Percentiles rank a stretch among this genome's conserved stretches.
Evolutionary conservation across 2,329 filamentous ascomycete genomes (phyloP).

Genomic region (Emmonsiellopsis sp.): DNA sequence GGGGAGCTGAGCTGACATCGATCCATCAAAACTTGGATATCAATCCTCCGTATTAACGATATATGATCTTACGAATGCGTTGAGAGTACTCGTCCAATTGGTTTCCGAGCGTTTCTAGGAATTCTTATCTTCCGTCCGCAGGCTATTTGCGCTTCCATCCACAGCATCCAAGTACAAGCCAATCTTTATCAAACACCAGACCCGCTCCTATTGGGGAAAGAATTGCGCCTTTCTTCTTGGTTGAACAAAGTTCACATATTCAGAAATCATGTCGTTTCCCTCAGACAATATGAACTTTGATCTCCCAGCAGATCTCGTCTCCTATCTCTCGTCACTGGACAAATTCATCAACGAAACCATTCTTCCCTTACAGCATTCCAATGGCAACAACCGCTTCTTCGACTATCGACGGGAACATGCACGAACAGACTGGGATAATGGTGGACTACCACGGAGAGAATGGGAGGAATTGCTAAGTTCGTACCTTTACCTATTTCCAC

Average conservation of each 20-base stretch:
- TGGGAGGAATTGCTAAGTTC: conserved; percentile 47
- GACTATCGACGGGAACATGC: conserved; percentile 55
- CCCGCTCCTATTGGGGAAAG: too few relatives aligned
- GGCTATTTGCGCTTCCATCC: too few relatives aligned
- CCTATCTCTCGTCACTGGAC: conserved; percentile 45
- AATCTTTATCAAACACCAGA: too few relatives aligned
- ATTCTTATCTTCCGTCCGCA: too few relatives aligned
- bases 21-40: neutral
- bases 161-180: too few relatives aligned
- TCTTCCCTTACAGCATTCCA: conserved; percentile 43
- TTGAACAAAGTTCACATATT: neutral
- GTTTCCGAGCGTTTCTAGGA: too few relatives aligned
- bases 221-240: too few relatives aligned
- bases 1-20: neutral
- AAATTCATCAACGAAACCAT: conserved; percentile 49
- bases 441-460: conserved; percentile 48
- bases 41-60: too few relatives aligned
- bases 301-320: conserved; percentile 41
- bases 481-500: neutral
- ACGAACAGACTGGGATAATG: conserved; percentile 52
- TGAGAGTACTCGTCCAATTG: too few relatives aligned
- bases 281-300: conserved; percentile 44
- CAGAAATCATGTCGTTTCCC: neutral
- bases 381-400: conserved; percentile 57
- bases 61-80: too few relatives aligned